phyloP scores from a whole-genome alignment of 2,329 filamentous ascomycete species.

The Aspergillus intermedius region DNA sequence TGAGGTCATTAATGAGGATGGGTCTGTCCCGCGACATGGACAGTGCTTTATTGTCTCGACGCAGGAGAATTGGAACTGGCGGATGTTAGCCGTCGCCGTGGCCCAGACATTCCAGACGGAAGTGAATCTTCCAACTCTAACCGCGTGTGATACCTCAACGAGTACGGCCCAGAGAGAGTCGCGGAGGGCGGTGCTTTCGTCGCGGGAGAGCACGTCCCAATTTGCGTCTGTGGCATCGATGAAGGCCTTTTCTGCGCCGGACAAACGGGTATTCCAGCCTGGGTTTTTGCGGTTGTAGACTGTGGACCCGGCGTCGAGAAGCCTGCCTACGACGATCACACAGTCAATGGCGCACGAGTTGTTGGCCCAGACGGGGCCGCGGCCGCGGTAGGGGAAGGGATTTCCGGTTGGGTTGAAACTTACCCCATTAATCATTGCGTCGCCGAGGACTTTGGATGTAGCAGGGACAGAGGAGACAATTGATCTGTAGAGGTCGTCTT shows the following conservation, averaged over 20 bases:
- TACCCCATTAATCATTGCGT: constrained; percentile 2
- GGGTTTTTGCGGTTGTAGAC: constrained; percentile 19
- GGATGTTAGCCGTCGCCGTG: constrained; percentile 16
- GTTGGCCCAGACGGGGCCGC: constrained; percentile 22
- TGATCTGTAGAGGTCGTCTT: constrained; percentile 12
- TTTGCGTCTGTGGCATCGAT: constrained; percentile 22
- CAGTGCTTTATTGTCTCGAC: constrained; percentile 7
- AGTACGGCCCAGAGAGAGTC: constrained; percentile 15
- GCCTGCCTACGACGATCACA: constrained; percentile 27
- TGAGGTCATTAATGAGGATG: not conserved
- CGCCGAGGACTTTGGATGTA: constrained; percentile 9
- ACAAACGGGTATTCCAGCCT: constrained; percentile 11
- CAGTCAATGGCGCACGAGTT: constrained; percentile 26
- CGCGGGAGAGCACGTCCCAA: constrained; percentile 21
- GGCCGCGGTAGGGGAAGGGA: constrained; percentile 21
- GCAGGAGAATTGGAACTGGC: constrained; percentile 21
- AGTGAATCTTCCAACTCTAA: constrained; percentile 7
- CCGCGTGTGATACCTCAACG: not conserved
- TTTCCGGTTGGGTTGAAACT: constrained; percentile 15
- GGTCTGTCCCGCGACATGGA: constrained; percentile 1
- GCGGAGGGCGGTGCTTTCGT: constrained; percentile 9
- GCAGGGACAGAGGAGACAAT: constrained; percentile 12
- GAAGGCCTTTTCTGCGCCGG: constrained; percentile 17
- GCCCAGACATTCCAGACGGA: constrained; percentile 19
- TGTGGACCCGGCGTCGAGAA: constrained; percentile 33